These are phyloP conservation scores for Thuja plicata DNA, from an alignment of 83 land plant species.

Conservation along the genomic window DNA sequence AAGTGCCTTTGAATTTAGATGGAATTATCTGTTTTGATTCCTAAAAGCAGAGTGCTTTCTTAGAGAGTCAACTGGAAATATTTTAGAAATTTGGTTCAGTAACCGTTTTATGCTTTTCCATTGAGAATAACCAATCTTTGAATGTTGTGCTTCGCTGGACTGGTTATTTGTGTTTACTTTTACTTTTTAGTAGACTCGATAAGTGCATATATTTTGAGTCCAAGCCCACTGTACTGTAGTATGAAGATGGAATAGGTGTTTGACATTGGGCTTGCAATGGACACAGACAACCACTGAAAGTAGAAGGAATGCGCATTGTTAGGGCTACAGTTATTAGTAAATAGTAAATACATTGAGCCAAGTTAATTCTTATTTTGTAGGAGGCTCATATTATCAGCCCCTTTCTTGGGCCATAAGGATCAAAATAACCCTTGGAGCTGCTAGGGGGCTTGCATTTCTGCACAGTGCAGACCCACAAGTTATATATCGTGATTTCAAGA, in stretches of 20 bases:
- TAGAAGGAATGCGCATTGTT: not conserved
- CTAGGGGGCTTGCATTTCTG: conserved; percentile 15
- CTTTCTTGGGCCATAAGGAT: conserved; percentile 14
- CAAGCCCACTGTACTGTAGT: not conserved
- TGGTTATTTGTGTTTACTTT: not conserved
- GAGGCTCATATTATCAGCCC: conserved; percentile 11
- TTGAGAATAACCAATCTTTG: not conserved
- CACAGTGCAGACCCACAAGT: conserved; percentile 16
- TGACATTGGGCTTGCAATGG: not conserved
- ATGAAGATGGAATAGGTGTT: not conserved
- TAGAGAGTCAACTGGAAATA: not conserved
- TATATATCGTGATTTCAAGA: conserved; percentile 18
- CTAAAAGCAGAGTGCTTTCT: not conserved
- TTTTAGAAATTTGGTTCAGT: not conserved
- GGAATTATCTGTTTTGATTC: not conserved
- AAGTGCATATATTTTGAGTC: not conserved
- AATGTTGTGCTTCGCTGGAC: not conserved
- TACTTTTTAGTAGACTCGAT: not conserved
- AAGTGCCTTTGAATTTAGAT: not conserved
- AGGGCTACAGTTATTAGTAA: not conserved
- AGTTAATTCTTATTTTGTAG: not conserved
- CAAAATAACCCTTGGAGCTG: conserved; percentile 17
- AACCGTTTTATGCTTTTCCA: not conserved
- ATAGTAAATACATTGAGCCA: not conserved
- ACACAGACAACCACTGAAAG: not conserved